These are phyloP conservation scores for Scedosporium boydii DNA, from an alignment of 2,329 filamentous ascomycete species.

Conservation along the genomic window DNA sequence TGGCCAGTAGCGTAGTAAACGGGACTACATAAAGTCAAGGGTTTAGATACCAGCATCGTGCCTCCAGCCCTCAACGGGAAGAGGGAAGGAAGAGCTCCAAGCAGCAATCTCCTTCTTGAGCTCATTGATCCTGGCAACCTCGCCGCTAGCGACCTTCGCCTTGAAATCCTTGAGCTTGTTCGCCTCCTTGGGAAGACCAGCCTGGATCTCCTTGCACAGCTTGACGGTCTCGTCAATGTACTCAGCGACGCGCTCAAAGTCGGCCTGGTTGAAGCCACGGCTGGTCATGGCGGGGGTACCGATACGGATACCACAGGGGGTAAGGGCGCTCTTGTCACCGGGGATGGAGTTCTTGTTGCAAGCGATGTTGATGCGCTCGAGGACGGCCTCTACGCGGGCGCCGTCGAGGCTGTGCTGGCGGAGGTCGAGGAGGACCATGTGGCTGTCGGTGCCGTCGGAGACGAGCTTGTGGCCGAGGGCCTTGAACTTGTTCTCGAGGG, in stretches of 20 bases:
- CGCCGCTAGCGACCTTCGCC: conserved; percentile 72
- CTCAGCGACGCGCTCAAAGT: conserved; percentile 80
- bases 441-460: conserved; percentile 90
- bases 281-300: conserved; percentile 96
- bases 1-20: no score
- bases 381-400: conserved; percentile 87
- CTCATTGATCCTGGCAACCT: conserved; percentile 70
- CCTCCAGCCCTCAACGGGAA: conserved; percentile 72
- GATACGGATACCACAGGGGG: conserved; percentile 88
- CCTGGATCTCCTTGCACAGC: conserved; percentile 83
- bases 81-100: conserved; percentile 86
- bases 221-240: conserved; percentile 89
- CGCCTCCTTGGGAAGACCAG: conserved; percentile 79
- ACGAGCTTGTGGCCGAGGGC: conserved; percentile 88
- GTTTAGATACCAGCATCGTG: conserved; percentile 48
- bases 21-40: no score
- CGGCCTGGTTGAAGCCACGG: conserved; percentile 82
- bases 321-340: conserved; percentile 93
- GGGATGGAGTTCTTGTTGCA: conserved; percentile 99
- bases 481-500: conserved; percentile 78
- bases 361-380: conserved; percentile 97
- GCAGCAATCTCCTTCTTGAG: conserved; percentile 81
- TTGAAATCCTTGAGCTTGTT: conserved; percentile 99
- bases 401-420: conserved; percentile 82
- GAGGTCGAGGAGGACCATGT: conserved; percentile 93